Base-by-base conservation (phyloP, 1,284 basidiomycete genomes). In the Ustilago lituana region DNA sequence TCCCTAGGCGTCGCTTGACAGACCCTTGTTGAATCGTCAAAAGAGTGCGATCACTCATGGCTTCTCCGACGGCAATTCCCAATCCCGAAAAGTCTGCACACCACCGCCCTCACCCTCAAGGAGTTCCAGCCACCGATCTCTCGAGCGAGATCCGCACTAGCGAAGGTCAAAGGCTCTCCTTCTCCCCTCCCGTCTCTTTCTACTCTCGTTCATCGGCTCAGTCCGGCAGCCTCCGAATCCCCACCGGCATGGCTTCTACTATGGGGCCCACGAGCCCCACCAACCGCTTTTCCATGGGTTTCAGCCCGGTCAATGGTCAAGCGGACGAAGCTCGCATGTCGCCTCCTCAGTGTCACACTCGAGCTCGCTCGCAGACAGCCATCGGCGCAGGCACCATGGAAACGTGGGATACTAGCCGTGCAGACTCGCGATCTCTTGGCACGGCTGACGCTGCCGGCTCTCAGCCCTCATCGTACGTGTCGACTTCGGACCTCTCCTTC, bases 61-160 rank as follows among this genome's bases (percentile, higher is more conserved):
- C 72, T 49, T 63, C 71, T 26, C 73, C 73, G 0, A 76, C 73
- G 2, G 70, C 73, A 9, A 76, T 76, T 27, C 71, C 73, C 17
- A 60, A 76, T 29, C 47, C 52, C 32, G 62, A 76, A 56, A 73
- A 70, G 46, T 76, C 73, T 49, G 58, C 71, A 23, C 73, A 76
- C 39, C 59, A 76, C 60, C 66, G 51, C 38, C 56, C 47, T 33
- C 53, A 56, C 17, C 56, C 50, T 43, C 47, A 41, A 17, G 29
- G 41, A 14, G 27, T 47, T 17, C 23, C 53, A 1, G 22, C 56
- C 23, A 52, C 54, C 44, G 60, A 64, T 32, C 54, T 70, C 32
- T 48, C 64, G 17, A 47, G 61, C 52, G 66, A 73, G 43, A 67
- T 69, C 24, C 60, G 48, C 45, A 63, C 55, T 47, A 69, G 60